Evolutionary conservation across 495 filamentous ascomycete species (phyloP), one percentile per base, ranked within the genome.

Genomic region (Alectoria sarmentosa): DNA sequence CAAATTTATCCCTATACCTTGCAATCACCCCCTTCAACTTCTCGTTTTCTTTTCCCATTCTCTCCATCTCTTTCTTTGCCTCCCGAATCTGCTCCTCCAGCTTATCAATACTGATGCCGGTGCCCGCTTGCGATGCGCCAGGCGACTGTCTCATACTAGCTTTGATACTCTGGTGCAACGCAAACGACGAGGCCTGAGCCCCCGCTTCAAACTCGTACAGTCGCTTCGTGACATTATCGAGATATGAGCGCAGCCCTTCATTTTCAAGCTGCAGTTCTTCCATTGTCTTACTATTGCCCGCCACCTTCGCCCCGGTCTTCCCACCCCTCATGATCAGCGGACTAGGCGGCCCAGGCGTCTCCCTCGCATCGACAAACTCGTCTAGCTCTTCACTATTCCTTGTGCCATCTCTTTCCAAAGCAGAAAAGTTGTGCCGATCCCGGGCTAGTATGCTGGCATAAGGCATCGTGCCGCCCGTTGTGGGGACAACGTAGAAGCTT

Each of bases 401-500:
- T 77, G 60, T 73, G 75, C 46, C 75, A 63, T 54, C 78, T 75
- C 62, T 63, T 78, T 75, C 56, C 79, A 56, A 44, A 68, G 81
- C 36, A 77, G 81, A 76, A 77, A 86, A 87, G 30, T 21, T 55
- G 61, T 86, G 88, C 60, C 88, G 83, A 4, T 85, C 87, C 63
- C 89, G 84, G 13, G 83, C 84, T 1, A 96, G 77, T 36, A 98
- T 95, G 54, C 85, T 88, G 6, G 94, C 92, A 72, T 98, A 98
- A 0, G 90, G 89, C 49, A 90, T 84, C 0, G 91, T 96, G 63
- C 91, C 90, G 36, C 94, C 94, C 8, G 90, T 89, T 0, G 89
- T 87, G 13, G 93, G 94, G 0, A 98, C 94, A 1, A 98, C 90
- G 71, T 97, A 97, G 78, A 98, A 98, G 36, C 88, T 91, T 71